A percentile compares a stretch with the other conserved stretches of the same genome.
Evolutionary conservation across 495 filamentous ascomycete species (phyloP).

Genomic region (Xylaria cubensis): DNA sequence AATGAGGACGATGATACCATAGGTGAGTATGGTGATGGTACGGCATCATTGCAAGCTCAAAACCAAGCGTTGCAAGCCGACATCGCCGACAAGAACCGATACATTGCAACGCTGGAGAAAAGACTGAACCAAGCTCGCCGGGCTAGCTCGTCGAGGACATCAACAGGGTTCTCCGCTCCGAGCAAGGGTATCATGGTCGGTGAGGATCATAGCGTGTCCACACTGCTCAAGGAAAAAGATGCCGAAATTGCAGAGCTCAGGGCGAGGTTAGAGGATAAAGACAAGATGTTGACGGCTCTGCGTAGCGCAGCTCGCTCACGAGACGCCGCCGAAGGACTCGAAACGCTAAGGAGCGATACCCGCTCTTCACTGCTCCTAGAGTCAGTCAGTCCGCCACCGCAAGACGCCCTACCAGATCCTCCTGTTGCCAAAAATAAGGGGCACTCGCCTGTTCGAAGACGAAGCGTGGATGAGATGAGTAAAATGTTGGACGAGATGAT

Average conservation of each 20-base stretch:
- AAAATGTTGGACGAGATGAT: constrained; percentile 95
- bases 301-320: constrained; percentile 86
- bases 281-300: constrained; percentile 88
- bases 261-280: constrained; percentile 92
- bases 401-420: constrained; percentile 46
- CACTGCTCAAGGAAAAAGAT: constrained; percentile 85
- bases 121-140: constrained; percentile 89
- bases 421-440: constrained; percentile 43
- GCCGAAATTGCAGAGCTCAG: constrained; percentile 90
- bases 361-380: constrained; percentile 54
- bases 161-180: constrained; percentile 65
- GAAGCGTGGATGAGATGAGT: constrained; percentile 86
- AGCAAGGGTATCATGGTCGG: constrained; percentile 66
- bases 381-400: constrained; percentile 42
- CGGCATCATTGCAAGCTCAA: constrained; percentile 78
- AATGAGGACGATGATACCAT: constrained; percentile 75
- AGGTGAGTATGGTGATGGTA: constrained; percentile 86
- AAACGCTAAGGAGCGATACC: constrained; percentile 49
- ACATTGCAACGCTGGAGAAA: constrained; percentile 92
- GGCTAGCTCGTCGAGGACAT: constrained; percentile 86
- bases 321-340: constrained; percentile 73
- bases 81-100: constrained; percentile 92
- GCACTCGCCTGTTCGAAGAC: constrained; percentile 51
- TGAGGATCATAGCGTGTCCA: constrained; percentile 70
- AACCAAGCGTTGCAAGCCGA: constrained; percentile 91